These are phyloP conservation scores for Pythium plurisporium DNA, from an alignment of 352 stramenopile genomes.

Conservation along the genomic window DNA sequence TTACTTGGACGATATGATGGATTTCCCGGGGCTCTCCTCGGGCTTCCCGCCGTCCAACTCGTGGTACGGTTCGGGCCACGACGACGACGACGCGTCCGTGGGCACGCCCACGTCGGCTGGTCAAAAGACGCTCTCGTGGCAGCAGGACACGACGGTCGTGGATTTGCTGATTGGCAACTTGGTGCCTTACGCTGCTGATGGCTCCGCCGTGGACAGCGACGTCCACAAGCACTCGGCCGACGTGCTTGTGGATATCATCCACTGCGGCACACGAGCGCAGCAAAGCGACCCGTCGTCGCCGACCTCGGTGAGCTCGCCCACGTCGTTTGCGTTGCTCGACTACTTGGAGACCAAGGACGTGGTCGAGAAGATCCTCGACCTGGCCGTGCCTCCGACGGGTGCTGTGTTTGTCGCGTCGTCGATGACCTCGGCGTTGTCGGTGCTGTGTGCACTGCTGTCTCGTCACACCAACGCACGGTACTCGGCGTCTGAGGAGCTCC, in stretches of 20 bases:
- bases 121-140: slow-evolving; percentile 74
- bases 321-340: slow-evolving; percentile 69
- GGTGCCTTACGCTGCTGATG: slow-evolving; percentile 28
- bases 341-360: slow-evolving; percentile 75
- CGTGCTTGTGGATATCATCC: slow-evolving; percentile 82
- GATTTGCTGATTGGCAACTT: slow-evolving; percentile 63
- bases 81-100: slow-evolving; percentile 67
- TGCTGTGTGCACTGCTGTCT: slow-evolving; percentile 71
- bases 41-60: slow-evolving; percentile 66
- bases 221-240: slow-evolving; percentile 83
- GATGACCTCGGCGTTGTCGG: slow-evolving; percentile 75
- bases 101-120: slow-evolving; percentile 53
- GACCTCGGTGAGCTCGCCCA: slow-evolving; percentile 40
- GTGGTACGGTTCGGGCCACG: slow-evolving; percentile 57
- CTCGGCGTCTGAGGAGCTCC: slow-evolving; percentile 55
- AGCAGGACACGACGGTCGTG: slow-evolving; percentile 65
- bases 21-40: slow-evolving; percentile 78
- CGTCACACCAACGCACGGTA: slow-evolving; percentile 79
- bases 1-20: slow-evolving; percentile 85
- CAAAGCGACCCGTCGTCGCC: slow-evolving; percentile 66
- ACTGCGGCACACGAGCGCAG: slow-evolving; percentile 73
- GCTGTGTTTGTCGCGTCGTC: slow-evolving; percentile 46
- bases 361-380: slow-evolving; percentile 55
- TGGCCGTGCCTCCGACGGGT: slow-evolving; percentile 43
- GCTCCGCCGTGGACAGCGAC: slow-evolving; percentile 48